Percentiles rank a stretch among this genome's conserved stretches.
Conservation (phyloP, 441 rosid species). For the Theobroma grandiflorum region DNA sequence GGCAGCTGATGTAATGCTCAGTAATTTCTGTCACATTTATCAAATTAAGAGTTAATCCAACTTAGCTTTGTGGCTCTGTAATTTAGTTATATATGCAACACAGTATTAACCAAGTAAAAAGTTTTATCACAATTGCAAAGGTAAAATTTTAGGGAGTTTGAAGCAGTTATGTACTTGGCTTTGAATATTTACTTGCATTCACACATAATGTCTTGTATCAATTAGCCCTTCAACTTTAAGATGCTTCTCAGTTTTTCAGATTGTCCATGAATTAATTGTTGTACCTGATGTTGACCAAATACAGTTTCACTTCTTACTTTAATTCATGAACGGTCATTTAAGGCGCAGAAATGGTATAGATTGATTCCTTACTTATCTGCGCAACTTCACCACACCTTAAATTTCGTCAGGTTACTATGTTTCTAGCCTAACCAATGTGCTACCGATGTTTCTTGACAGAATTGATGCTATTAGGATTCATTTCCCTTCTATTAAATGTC, state of each 20-base stretch:
- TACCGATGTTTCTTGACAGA: conserved; percentile 53
- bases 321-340: neutral
- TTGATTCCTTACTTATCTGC: neutral
- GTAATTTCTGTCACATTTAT: neutral
- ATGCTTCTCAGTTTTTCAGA: neutral
- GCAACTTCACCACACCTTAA: neutral
- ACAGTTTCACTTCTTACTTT: neutral
- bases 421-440: conserved; percentile 26
- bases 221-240: neutral
- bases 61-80: neutral
- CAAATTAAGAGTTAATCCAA: neutral
- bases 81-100: neutral
- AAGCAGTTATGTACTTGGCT: neutral
- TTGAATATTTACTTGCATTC: neutral
- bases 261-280: neutral
- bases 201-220: no score
- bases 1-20: neutral
- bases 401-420: neutral
- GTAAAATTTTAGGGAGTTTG: neutral
- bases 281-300: neutral
- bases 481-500: conserved; percentile 79
- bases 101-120: neutral
- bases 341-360: neutral
- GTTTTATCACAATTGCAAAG: neutral
- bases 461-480: conserved; percentile 92